phyloP scores from a whole-genome alignment of 2,329 filamentous ascomycete species.

The Cadophora luteo-olivacea region DNA sequence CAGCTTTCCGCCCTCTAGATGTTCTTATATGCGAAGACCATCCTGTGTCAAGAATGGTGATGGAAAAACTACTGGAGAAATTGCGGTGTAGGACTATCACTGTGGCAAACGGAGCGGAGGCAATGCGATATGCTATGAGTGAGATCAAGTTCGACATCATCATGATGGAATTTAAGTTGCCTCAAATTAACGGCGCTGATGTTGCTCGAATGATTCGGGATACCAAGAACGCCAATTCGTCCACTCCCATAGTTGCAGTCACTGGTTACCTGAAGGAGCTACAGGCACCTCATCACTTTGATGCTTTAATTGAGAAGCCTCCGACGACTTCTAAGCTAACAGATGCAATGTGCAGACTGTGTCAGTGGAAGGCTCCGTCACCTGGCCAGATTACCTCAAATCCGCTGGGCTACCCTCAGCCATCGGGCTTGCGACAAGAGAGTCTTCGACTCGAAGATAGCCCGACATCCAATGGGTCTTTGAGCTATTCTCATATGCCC shows the following conservation, averaged over 20 bases:
- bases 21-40: conserved; percentile 98
- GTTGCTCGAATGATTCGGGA: conserved; percentile 98
- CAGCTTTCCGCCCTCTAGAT: conserved; percentile 88
- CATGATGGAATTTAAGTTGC: conserved; percentile 95
- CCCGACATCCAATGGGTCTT: conserved; percentile 66
- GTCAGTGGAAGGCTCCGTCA: conserved; percentile 87
- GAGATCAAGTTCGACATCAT: conserved; percentile 99
- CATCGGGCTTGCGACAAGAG: conserved; percentile 70
- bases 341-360: conserved; percentile 85
- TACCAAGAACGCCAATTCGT: conserved; percentile 91
- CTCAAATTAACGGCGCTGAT: conserved; percentile 93
- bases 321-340: conserved; percentile 91
- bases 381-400: conserved; percentile 52
- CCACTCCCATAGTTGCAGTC: conserved; percentile 94
- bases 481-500: conserved; percentile 76
- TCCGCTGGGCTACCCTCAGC: conserved; percentile 63
- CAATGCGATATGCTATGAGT: conserved; percentile 90
- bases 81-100: conserved; percentile 93
- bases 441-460: conserved; percentile 76
- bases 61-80: conserved; percentile 97
- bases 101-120: conserved; percentile 88
- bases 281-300: conserved; percentile 93
- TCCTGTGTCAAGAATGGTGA: conserved; percentile 95
- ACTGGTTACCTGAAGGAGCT: conserved; percentile 98
- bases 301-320: conserved; percentile 94